phyloP scores from a whole-genome alignment of 495 filamentous ascomycete species.

The Daldinia vernicosa region DNA sequence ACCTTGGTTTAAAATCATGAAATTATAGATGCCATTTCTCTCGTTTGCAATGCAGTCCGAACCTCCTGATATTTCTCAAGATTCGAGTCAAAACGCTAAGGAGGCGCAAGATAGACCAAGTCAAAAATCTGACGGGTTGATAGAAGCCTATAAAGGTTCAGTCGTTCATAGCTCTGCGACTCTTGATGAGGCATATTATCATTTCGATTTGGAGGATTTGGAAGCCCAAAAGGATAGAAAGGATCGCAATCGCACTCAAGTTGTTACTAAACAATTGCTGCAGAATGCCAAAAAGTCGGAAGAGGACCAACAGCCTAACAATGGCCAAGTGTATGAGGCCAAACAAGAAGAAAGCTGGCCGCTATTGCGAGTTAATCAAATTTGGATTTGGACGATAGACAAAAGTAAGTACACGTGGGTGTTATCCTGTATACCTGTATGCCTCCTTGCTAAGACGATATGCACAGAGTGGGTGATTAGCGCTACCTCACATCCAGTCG shows the following conservation, averaged over 20 bases:
- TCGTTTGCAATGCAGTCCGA: constrained; percentile 15
- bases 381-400: constrained; percentile 26
- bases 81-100: neutral
- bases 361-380: constrained; percentile 17
- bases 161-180: constrained; percentile 17
- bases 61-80: neutral
- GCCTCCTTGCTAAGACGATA: neutral
- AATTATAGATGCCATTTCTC: constrained; percentile 25
- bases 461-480: constrained; percentile 17
- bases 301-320: too few species aligned
- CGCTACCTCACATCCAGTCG: constrained; percentile 20
- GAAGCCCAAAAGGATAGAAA: neutral
- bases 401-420: constrained; percentile 8
- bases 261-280: constrained; percentile 16
- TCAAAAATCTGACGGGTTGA: neutral
- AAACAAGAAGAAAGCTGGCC: neutral
- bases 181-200: constrained; percentile 26
- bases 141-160: constrained; percentile 4
- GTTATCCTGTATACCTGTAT: neutral
- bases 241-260: neutral
- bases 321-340: too few species aligned
- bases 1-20: neutral
- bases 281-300: neutral
- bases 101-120: neutral
- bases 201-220: neutral